Evolutionary conservation across 805 yeast genomes (phyloP).

Genomic region (Lipomyces kockii): DNA sequence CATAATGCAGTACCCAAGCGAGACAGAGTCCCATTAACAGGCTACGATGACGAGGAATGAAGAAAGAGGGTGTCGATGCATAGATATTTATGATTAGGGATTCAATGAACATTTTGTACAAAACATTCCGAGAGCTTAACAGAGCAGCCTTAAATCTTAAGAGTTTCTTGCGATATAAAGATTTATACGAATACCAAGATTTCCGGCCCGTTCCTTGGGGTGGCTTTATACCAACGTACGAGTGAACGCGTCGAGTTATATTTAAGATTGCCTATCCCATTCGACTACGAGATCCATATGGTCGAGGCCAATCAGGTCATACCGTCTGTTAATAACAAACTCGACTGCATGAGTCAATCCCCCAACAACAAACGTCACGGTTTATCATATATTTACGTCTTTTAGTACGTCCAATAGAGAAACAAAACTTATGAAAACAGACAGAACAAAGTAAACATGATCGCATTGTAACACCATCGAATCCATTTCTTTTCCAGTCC

Average conservation of each 20-base stretch:
- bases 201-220: not conserved
- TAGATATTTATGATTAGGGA: not conserved
- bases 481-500: not conserved
- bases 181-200: not conserved
- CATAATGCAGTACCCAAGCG: constrained; percentile 17
- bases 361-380: not conserved
- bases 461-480: not conserved
- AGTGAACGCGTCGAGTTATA: not conserved
- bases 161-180: not conserved
- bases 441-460: not conserved
- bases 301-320: not conserved
- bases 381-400: not conserved
- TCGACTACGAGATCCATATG: not conserved
- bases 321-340: too few species aligned
- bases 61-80: not conserved
- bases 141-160: not conserved
- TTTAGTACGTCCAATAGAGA: not conserved
- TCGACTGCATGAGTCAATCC: too few species aligned
- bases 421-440: not conserved
- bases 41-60: constrained; percentile 21
- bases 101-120: not conserved
- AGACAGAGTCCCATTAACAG: constrained; percentile 17
- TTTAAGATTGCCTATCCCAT: too few species aligned
- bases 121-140: not conserved
- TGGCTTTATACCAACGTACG: too few species aligned